Conservation (phyloP, 306 rosid genomes). For the Sicyos edulis region DNA sequence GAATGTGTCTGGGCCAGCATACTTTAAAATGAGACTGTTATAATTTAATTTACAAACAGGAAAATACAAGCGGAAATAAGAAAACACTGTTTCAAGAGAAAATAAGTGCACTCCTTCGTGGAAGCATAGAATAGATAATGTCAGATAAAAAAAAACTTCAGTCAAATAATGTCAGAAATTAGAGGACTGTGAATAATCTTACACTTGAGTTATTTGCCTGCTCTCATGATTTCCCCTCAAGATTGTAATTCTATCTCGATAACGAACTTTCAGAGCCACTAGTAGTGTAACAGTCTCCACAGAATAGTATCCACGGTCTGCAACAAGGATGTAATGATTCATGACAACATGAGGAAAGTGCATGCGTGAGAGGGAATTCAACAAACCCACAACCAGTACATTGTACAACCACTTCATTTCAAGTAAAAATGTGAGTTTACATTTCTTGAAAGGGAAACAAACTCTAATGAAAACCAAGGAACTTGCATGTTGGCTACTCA, state of each 20-base stretch:
- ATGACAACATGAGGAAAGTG: background rate
- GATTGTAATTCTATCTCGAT: slow-evolving; percentile 97
- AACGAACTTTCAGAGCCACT: slow-evolving; percentile 94
- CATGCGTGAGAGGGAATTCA: slow-evolving; percentile 1
- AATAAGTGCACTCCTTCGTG: background rate
- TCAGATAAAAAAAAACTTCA: background rate
- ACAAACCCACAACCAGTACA: background rate
- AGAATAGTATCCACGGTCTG: slow-evolving; percentile 54
- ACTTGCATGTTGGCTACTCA: background rate
- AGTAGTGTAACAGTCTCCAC: slow-evolving; percentile 77
- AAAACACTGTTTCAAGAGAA: background rate
- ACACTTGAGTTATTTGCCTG: slow-evolving; percentile 99
- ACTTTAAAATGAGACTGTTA: background rate
- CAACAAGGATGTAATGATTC: background rate
- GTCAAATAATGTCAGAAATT: slow-evolving; percentile 10
- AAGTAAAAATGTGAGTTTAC: background rate
- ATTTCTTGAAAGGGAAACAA: slow-evolving; percentile 14
- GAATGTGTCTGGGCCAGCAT: too few species aligned
- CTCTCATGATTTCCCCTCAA: slow-evolving; percentile 98
- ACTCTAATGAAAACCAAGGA: background rate
- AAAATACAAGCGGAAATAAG: background rate
- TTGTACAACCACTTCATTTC: background rate
- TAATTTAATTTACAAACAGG: background rate
- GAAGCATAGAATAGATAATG: background rate
- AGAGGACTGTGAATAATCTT: slow-evolving; percentile 28